Conservation (phyloP, 805 yeast species). For the Wickerhamiella shivajii region DNA sequence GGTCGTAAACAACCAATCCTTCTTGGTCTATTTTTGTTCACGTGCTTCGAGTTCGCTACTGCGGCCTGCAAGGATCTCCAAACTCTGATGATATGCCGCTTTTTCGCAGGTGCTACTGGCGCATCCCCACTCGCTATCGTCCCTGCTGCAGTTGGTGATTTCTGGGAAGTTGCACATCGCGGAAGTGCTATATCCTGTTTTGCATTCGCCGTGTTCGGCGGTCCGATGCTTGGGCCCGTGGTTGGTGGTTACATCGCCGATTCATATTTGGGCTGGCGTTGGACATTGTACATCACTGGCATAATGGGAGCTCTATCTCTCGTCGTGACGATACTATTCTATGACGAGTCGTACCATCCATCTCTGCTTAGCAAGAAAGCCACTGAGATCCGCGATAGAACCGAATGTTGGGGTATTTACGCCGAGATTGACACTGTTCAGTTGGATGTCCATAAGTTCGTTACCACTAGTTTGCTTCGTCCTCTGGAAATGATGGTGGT, state of each 20-base stretch:
- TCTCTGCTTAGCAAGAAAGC: conserved; percentile 31
- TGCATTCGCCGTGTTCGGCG: conserved; percentile 48
- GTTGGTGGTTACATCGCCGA: conserved; percentile 68
- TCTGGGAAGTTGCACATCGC: conserved; percentile 35
- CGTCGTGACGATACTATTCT: conserved; percentile 25
- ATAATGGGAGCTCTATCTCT: conserved; percentile 25
- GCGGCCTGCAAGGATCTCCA: conserved; percentile 38
- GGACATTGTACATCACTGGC: conserved; percentile 37
- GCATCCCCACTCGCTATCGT: conserved; percentile 46
- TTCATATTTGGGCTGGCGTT: conserved; percentile 51
- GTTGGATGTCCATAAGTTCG: conserved; percentile 28
- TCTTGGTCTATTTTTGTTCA: conserved; percentile 21
- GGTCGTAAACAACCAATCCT: conserved; percentile 37
- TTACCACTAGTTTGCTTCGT: conserved; percentile 21
- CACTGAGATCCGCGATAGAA: conserved; percentile 29
- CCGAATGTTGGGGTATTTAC: conserved; percentile 37
- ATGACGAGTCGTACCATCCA: conserved; percentile 24
- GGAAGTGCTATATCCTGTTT: conserved; percentile 41
- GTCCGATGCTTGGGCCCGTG: conserved; percentile 76
- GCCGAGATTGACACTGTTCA: conserved; percentile 33
- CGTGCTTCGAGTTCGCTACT: conserved; percentile 33
- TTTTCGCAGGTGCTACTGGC: conserved; percentile 45
- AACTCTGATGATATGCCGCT: conserved; percentile 38
- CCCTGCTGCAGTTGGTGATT: conserved; percentile 47
- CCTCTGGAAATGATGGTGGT: conserved; percentile 27